These are phyloP conservation scores for Vitis riparia DNA, from an alignment of 164 flowering plant genomes.

Conservation along the genomic window DNA sequence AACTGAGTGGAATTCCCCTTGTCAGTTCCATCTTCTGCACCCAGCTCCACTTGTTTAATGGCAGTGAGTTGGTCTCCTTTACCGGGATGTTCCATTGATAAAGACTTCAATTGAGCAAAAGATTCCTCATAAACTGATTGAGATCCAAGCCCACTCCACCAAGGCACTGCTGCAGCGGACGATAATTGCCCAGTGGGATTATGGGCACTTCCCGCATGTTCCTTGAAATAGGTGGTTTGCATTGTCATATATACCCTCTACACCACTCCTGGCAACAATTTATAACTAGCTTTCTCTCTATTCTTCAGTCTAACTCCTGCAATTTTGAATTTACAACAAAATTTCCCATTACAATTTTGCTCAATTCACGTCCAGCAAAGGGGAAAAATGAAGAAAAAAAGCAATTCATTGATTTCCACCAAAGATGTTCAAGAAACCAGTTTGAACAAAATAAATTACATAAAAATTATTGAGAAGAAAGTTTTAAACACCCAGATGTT, in stretches of 20 bases:
- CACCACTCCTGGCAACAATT: background rate
- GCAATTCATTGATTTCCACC: background rate
- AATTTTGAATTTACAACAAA: background rate
- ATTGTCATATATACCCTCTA: constrained; percentile 27
- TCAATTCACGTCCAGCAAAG: background rate
- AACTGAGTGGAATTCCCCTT: constrained; percentile 41
- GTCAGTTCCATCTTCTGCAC: constrained; percentile 17
- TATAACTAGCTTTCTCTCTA: background rate
- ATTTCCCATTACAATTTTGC: background rate
- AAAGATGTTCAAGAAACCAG: background rate
- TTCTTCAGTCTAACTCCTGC: background rate
- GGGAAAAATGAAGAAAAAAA: background rate
- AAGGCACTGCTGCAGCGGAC: constrained; percentile 31
- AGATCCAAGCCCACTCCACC: constrained; percentile 50
- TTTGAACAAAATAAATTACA: background rate
- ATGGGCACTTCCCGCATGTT: constrained; percentile 37
- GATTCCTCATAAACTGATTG: constrained; percentile 36
- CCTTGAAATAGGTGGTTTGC: constrained; percentile 49
- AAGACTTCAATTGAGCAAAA: constrained; percentile 33
- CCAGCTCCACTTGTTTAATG: constrained; percentile 15
- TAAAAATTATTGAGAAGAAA: background rate
- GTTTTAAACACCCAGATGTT: too few relatives aligned
- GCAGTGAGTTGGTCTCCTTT: constrained; percentile 25
- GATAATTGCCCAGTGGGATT: constrained; percentile 41
- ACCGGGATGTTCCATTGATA: constrained; percentile 23